Conservation (phyloP, 805 yeast species). For the Yamadazyma paraphyllophila region DNA sequence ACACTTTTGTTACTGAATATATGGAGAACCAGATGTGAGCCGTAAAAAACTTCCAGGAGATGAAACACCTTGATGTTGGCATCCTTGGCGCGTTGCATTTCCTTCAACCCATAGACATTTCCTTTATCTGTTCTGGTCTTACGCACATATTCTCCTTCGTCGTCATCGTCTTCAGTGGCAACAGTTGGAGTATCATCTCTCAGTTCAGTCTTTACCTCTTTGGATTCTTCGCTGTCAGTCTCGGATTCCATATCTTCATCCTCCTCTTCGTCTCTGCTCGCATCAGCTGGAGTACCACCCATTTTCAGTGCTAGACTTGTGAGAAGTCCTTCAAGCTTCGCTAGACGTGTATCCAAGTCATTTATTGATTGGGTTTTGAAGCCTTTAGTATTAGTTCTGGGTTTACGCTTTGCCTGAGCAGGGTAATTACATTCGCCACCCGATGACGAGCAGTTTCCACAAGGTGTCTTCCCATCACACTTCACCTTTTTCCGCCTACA, state of each 20-base stretch:
- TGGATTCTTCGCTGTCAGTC: background rate
- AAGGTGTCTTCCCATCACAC: conserved; percentile 37
- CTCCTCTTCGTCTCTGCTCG: conserved; percentile 1
- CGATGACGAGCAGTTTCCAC: conserved; percentile 31
- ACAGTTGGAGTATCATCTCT: background rate
- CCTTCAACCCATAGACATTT: background rate
- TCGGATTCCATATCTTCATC: background rate
- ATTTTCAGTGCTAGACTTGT: conserved; percentile 8
- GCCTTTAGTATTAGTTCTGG: conserved; percentile 7
- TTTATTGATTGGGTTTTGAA: conserved; percentile 7
- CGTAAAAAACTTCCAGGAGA: conserved; percentile 17
- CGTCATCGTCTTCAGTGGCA: background rate
- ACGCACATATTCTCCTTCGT: conserved; percentile 5
- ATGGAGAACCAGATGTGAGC: conserved; percentile 35
- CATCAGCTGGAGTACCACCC: background rate
- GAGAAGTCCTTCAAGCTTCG: conserved; percentile 11
- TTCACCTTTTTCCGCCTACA: conserved; percentile 37
- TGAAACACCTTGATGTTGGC: background rate
- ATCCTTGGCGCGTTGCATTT: background rate
- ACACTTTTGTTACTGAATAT: conserved; percentile 35
- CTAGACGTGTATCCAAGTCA: conserved; percentile 12
- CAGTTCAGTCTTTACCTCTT: too few relatives aligned
- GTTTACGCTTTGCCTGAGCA: conserved; percentile 14
- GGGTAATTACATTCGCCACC: conserved; percentile 26
- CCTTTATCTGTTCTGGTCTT: background rate